Evolutionary conservation across 768 basidiomycete genomes (phyloP).

Genomic region (Steccherinum ochraceum): DNA sequence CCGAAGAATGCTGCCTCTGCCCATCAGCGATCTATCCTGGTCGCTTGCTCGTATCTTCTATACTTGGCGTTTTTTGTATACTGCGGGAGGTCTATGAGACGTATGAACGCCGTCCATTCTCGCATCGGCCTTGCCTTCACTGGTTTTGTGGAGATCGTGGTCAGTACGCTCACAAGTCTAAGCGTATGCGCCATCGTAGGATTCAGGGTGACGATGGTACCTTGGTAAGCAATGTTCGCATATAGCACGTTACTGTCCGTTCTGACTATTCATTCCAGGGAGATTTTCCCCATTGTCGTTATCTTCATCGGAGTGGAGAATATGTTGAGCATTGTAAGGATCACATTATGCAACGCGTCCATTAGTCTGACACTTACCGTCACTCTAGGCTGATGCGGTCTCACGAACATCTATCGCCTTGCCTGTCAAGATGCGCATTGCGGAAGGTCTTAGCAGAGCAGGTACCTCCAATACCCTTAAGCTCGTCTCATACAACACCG

Average conservation of each 20-base stretch:
- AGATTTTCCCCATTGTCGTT: conserved; percentile 87
- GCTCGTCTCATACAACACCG: conserved; percentile 77
- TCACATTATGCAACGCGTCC: conserved; percentile 9
- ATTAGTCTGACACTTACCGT: conserved; percentile 3
- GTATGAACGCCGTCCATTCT: conserved; percentile 83
- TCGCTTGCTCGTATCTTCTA: conserved; percentile 66
- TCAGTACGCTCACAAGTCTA: conserved; percentile 89
- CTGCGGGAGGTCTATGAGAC: conserved; percentile 67
- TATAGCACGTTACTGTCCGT: too few species aligned
- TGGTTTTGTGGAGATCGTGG: conserved; percentile 84
- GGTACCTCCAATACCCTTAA: conserved; percentile 92
- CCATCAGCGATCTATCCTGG: conserved; percentile 49
- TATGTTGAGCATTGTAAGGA: conserved; percentile 90
- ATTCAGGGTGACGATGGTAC: conserved; percentile 84
- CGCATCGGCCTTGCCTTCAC: conserved; percentile 90
- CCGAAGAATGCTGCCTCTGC: conserved; percentile 38
- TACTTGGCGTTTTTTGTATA: conserved; percentile 73
- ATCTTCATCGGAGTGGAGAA: conserved; percentile 96
- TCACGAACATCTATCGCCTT: conserved; percentile 79
- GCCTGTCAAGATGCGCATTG: conserved; percentile 88
- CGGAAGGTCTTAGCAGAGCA: conserved; percentile 80
- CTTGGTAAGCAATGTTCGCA: conserved; percentile 66
- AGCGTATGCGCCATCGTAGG: conserved; percentile 89
- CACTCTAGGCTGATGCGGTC: conserved; percentile 70
- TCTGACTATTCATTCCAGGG: conserved; percentile 58